Conservation (phyloP, 148 eudicot genomes). For the Agrostemma githago region DNA sequence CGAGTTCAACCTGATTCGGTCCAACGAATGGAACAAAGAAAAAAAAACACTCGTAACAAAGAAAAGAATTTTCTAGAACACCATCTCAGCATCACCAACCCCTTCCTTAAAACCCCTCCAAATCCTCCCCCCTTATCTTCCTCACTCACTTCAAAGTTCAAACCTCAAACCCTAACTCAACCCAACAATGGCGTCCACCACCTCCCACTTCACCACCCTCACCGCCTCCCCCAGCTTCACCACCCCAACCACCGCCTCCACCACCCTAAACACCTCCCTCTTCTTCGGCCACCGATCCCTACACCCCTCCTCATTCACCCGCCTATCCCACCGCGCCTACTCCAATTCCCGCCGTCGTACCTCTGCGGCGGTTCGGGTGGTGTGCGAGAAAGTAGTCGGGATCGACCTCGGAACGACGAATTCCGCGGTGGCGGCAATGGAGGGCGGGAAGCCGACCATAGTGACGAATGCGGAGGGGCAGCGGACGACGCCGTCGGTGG, state of each 20-base stretch:
- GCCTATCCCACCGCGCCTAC: slow-evolving; percentile 25
- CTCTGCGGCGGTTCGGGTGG: slow-evolving; percentile 22
- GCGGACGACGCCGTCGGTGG: slow-evolving; percentile 91
- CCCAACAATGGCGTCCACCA: slow-evolving; percentile 41
- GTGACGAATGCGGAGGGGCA: slow-evolving; percentile 88
- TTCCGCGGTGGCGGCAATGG: slow-evolving; percentile 97
- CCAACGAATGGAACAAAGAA: too few species aligned
- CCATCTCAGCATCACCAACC: too few species aligned
- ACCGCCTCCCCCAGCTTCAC: slow-evolving; percentile 20
- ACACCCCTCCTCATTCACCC: slow-evolving; percentile 22
- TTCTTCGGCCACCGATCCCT: slow-evolving; percentile 36
- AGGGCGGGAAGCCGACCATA: slow-evolving; percentile 90
- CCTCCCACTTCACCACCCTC: slow-evolving; percentile 42
- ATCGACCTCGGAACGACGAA: slow-evolving; percentile 94
- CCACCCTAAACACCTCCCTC: slow-evolving; percentile 19
- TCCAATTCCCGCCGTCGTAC: neutral
- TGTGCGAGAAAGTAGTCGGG: slow-evolving; percentile 82
- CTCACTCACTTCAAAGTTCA: neutral
- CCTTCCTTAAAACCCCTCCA: too few species aligned
- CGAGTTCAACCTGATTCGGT: too few species aligned
- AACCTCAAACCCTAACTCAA: slow-evolving; percentile 12
- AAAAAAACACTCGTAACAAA: too few species aligned
- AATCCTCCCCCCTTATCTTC: neutral
- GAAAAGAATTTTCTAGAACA: too few species aligned
- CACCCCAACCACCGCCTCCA: slow-evolving; percentile 9